Evolutionary conservation across 2,329 filamentous ascomycete species (phyloP).

Genomic region (Scytalidium lignicola): DNA sequence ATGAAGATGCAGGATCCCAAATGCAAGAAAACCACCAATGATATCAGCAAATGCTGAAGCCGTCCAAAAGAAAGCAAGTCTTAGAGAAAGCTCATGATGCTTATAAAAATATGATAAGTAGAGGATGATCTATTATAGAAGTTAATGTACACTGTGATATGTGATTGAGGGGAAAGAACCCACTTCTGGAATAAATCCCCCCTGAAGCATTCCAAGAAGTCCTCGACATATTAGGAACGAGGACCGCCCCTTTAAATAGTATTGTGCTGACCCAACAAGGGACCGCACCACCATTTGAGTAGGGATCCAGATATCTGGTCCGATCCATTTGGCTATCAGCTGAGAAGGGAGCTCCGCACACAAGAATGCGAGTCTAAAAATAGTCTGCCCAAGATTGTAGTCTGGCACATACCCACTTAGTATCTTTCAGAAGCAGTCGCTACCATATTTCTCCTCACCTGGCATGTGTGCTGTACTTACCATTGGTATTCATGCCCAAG

Average conservation of each 20-base stretch:
- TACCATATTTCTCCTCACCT: neutral
- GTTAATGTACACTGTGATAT: slow-evolving; percentile 30
- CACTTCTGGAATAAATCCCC: slow-evolving; percentile 33
- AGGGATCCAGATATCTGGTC: slow-evolving; percentile 45
- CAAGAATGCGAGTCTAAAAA: slow-evolving; percentile 31
- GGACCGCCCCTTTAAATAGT: slow-evolving; percentile 28
- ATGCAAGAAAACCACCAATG: slow-evolving; percentile 19
- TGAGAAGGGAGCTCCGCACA: slow-evolving; percentile 54
- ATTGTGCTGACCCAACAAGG: slow-evolving; percentile 48
- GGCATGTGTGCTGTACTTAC: slow-evolving; percentile 21
- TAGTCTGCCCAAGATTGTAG: slow-evolving; percentile 40
- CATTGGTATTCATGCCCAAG: slow-evolving; percentile 39
- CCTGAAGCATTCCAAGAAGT: slow-evolving; percentile 21
- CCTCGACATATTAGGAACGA: slow-evolving; percentile 26
- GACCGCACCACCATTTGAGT: slow-evolving; percentile 49
- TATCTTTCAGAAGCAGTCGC: neutral
- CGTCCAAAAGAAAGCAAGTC: slow-evolving; percentile 22
- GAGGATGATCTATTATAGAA: slow-evolving; percentile 18
- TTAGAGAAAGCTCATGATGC: slow-evolving; percentile 18
- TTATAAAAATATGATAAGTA: slow-evolving; percentile 25
- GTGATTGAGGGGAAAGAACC: slow-evolving; percentile 43
- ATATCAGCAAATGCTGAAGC: slow-evolving; percentile 17
- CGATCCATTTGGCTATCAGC: slow-evolving; percentile 38
- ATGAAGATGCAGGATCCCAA: slow-evolving; percentile 19
- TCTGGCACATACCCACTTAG: slow-evolving; percentile 21